Evolutionary conservation across 768 basidiomycete genomes (phyloP), one percentile per base, ranked within the genome.

Genomic region (Tylopilus intermedius): DNA sequence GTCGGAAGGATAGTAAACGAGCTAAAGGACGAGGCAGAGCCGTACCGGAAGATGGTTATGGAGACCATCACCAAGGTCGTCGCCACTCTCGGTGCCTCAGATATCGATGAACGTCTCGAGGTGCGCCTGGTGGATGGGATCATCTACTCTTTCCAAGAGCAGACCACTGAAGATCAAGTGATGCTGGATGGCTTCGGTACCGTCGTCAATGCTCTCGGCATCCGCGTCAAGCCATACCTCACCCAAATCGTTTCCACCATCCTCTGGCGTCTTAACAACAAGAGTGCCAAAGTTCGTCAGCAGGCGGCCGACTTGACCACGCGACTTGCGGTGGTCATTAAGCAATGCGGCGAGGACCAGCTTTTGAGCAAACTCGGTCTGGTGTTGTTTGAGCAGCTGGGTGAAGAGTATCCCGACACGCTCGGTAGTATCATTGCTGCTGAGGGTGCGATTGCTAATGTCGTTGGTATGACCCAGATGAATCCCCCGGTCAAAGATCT

Each of bases 381-480:
- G 30, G 95, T 98, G 6, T 76, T 99, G 53, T 99, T 98, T 67
- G 96, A 98, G 68, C 96, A 99, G 70, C 81, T 99, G 48, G 96
- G 96, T 68, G 95, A 98, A 74, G 96, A 99, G 74, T 99, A 98
- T 65, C 96, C 96, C 14, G 96, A 99, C 70, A 98, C 96, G 0
- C 81, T 99, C 32, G 96, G 96, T 67, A 97, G 95, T 75, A 95
- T 99, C 71, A 99, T 98, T 70, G 94, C 95, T 45, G 96, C 96
- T 41, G 92, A 94, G 64, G 95, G 93, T 58, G 96, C 96, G 45
- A 98, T 99, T 63, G 96, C 96, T 59, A 98, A 98, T 62, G 96
- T 98, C 46, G 96, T 99, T 57, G 96, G 96, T 72, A 99, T 98
- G 96, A 96, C 96, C 9, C 93, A 97, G 70, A 99, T 99, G 96